Evolutionary conservation across 2,329 filamentous ascomycete species (phyloP).

Genomic region (Epicoccum nigrum): DNA sequence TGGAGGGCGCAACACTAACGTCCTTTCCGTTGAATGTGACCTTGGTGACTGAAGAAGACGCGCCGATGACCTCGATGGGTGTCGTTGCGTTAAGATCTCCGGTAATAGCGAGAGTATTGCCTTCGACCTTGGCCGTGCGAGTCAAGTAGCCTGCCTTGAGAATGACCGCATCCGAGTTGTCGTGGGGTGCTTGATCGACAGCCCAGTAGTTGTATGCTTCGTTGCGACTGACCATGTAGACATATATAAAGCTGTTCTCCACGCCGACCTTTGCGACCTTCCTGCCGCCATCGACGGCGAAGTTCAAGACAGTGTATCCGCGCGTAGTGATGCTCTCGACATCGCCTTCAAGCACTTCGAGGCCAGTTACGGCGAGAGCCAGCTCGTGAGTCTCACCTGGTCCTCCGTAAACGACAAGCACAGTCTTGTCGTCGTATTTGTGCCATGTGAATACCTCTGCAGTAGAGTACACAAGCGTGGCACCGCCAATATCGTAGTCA

Average conservation of each 20-base stretch:
- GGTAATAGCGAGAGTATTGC: constrained; percentile 64
- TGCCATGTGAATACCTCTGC: constrained; percentile 74
- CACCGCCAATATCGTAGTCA: constrained; percentile 68
- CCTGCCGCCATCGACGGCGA: constrained; percentile 61
- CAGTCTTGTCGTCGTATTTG: constrained; percentile 63
- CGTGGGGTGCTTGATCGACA: constrained; percentile 53
- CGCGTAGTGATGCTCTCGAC: constrained; percentile 47
- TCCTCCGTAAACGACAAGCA: constrained; percentile 69
- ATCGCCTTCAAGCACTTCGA: constrained; percentile 51
- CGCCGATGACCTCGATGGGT: constrained; percentile 70
- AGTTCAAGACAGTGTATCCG: constrained; percentile 59
- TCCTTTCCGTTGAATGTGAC: constrained; percentile 67
- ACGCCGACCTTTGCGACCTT: constrained; percentile 57
- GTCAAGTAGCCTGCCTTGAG: constrained; percentile 69
- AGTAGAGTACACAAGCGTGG: constrained; percentile 69
- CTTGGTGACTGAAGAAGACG: constrained; percentile 57
- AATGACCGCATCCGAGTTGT: constrained; percentile 55
- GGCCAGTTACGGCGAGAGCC: constrained; percentile 52
- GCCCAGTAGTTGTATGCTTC: constrained; percentile 74
- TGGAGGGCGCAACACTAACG: constrained; percentile 48
- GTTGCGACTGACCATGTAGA: constrained; percentile 69
- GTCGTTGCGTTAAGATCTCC: constrained; percentile 77
- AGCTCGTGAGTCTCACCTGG: constrained; percentile 68
- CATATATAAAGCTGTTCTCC: constrained; percentile 53
- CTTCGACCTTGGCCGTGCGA: constrained; percentile 63